A percentile compares a stretch with the other conserved stretches of the same genome.
Evolutionary conservation across 371 early-diverging fungal genomes (phyloP).

Genomic region (Saksenaea oblongispora): DNA sequence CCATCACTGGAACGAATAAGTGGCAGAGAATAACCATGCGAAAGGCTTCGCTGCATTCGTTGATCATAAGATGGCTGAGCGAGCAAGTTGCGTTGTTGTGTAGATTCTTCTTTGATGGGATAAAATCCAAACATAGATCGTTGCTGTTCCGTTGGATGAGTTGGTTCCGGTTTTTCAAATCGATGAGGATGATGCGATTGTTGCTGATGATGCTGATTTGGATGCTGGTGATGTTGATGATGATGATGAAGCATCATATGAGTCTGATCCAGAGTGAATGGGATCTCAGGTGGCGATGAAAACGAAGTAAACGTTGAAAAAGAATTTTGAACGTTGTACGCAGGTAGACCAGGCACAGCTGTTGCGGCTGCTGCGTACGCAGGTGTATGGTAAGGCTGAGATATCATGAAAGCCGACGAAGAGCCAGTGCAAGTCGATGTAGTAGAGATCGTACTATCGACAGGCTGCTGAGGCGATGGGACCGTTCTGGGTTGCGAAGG

Average conservation of each 20-base stretch:
- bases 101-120: not conserved
- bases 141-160: not conserved
- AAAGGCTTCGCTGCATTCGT: not conserved
- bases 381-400: not conserved
- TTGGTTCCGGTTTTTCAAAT: not conserved
- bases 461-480: not conserved
- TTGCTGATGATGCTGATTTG: conserved; percentile 9
- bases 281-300: conserved; percentile 5
- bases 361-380: conserved; percentile 1
- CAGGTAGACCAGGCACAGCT: not conserved
- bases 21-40: not conserved
- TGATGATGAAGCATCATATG: conserved; percentile 15
- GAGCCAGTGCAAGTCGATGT: not conserved
- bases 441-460: not conserved
- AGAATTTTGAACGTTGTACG: not conserved
- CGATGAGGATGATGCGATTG: conserved; percentile 20
- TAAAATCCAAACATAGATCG: not conserved
- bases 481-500: not conserved
- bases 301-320: conserved; percentile 5
- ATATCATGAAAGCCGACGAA: not conserved
- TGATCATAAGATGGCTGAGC: not conserved
- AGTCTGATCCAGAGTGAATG: not conserved
- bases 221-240: conserved; percentile 30
- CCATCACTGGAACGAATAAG: not conserved
- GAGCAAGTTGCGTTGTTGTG: not conserved